Percentiles rank a stretch among this genome's conserved stretches.
phyloP scores from a whole-genome alignment of 768 basidiomycete genomes.

The Tylopilus rubrobrunneus region DNA sequence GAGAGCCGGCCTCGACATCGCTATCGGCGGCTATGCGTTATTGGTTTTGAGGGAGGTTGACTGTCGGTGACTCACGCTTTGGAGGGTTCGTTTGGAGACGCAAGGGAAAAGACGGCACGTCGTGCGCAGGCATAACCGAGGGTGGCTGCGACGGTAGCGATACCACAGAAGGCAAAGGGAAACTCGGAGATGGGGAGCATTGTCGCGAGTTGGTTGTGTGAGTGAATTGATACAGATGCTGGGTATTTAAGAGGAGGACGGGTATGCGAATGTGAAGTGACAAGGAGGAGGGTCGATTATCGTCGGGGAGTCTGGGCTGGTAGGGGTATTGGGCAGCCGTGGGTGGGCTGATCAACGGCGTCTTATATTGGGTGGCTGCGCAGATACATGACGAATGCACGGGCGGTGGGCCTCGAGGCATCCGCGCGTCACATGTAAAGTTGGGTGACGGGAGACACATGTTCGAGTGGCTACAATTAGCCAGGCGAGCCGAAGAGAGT shows the following conservation, averaged over 20 bases:
- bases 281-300: slow-evolving; percentile 18
- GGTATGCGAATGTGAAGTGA: slow-evolving; percentile 9
- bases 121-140: slow-evolving; percentile 56
- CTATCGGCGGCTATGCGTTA: slow-evolving; percentile 29
- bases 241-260: slow-evolving; percentile 20
- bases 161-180: slow-evolving; percentile 51
- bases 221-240: background rate
- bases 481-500: slow-evolving; percentile 2
- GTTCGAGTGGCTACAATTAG: slow-evolving; percentile 4
- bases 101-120: slow-evolving; percentile 26
- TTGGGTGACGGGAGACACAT: slow-evolving; percentile 18
- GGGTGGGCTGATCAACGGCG: slow-evolving; percentile 25
- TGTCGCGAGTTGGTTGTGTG: background rate
- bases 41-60: slow-evolving; percentile 26
- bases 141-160: slow-evolving; percentile 58
- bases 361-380: slow-evolving; percentile 27
- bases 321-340: slow-evolving; percentile 20
- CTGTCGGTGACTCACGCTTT: slow-evolving; percentile 31
- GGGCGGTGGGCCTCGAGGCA: slow-evolving; percentile 31
- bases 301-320: slow-evolving; percentile 14
- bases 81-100: slow-evolving; percentile 17
- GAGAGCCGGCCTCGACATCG: slow-evolving; percentile 27
- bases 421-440: slow-evolving; percentile 17
- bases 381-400: slow-evolving; percentile 23
- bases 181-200: slow-evolving; percentile 54